Percentiles rank a stretch among this genome's conserved stretches.
These are phyloP conservation scores for Gaeumannomyces tritici DNA, from an alignment of 2,329 filamentous ascomycete species.

Conservation along the genomic window DNA sequence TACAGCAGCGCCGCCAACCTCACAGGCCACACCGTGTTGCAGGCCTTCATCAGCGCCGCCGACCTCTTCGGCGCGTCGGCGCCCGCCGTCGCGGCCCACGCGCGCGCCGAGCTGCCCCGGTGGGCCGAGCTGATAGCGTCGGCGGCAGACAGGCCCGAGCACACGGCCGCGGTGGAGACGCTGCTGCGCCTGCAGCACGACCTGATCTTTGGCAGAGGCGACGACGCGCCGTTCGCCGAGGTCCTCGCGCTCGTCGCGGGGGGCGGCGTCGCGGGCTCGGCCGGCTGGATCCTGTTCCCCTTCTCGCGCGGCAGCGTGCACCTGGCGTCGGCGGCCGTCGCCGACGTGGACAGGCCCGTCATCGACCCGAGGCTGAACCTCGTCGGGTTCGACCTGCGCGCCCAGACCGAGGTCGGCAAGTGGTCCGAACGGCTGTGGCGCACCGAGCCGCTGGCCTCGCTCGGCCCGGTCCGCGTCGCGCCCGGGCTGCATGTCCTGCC, in stretches of 20 bases:
- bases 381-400: constrained; percentile 3
- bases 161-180: constrained; percentile 22
- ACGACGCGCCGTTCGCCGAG: constrained; percentile 35
- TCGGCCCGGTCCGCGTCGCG: constrained; percentile 28
- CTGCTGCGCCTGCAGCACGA: constrained; percentile 35
- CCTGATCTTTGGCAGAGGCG: constrained; percentile 32
- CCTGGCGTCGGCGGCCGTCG: constrained; percentile 22
- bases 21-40: constrained; percentile 15
- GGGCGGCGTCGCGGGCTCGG: constrained; percentile 21
- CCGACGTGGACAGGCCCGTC: constrained; percentile 29
- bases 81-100: constrained; percentile 13
- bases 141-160: constrained; percentile 15
- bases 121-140: constrained; percentile 21
- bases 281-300: constrained; percentile 31
- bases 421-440: constrained; percentile 17
- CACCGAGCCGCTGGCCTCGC: constrained; percentile 27
- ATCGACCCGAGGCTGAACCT: constrained; percentile 43
- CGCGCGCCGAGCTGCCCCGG: constrained; percentile 13
- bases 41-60: constrained; percentile 21
- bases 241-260: constrained; percentile 26
- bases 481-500: constrained; percentile 22
- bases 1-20: constrained; percentile 15
- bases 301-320: constrained; percentile 47
- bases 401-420: constrained; percentile 9
- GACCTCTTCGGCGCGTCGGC: constrained; percentile 22